Percentiles rank a stretch among this genome's conserved stretches.
Evolutionary conservation across 805 yeast species (phyloP).

Genomic region (Cyberlindnera nakhonratchasimensis): DNA sequence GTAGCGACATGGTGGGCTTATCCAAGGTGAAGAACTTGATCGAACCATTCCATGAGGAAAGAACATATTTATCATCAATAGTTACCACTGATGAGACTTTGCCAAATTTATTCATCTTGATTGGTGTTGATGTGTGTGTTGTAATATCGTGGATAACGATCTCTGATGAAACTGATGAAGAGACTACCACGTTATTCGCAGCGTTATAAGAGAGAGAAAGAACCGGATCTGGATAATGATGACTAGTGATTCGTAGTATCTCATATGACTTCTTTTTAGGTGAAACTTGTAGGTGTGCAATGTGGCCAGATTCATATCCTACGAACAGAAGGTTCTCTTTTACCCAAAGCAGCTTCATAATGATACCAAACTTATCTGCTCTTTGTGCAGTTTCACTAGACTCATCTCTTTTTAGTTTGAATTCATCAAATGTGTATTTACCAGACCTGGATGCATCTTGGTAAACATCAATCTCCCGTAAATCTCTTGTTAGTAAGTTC

Average conservation of each 20-base stretch:
- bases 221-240: conserved; percentile 55
- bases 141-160: conserved; percentile 31
- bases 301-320: conserved; percentile 77
- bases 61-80: conserved; percentile 27
- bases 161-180: conserved; percentile 49
- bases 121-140: background rate
- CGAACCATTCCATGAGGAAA: conserved; percentile 52
- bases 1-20: conserved; percentile 14
- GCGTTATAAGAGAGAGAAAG: conserved; percentile 38
- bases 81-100: conserved; percentile 33
- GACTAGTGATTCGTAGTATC: conserved; percentile 18
- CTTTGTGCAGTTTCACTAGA: conserved; percentile 14
- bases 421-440: conserved; percentile 17
- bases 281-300: conserved; percentile 32
- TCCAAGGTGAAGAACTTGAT: conserved; percentile 33
- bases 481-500: conserved; percentile 19
- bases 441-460: conserved; percentile 15
- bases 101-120: conserved; percentile 30
- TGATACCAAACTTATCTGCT: conserved; percentile 52
- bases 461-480: conserved; percentile 25
- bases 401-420: conserved; percentile 11
- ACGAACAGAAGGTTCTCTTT: conserved; percentile 34
- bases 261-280: conserved; percentile 2
- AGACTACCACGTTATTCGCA: conserved; percentile 28
- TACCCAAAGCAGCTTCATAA: conserved; percentile 54